Evolutionary conservation across 192 early-diverging fungal species (phyloP), one percentile per base, ranked within the genome.

Genomic region (Linnemannia hyalina): DNA sequence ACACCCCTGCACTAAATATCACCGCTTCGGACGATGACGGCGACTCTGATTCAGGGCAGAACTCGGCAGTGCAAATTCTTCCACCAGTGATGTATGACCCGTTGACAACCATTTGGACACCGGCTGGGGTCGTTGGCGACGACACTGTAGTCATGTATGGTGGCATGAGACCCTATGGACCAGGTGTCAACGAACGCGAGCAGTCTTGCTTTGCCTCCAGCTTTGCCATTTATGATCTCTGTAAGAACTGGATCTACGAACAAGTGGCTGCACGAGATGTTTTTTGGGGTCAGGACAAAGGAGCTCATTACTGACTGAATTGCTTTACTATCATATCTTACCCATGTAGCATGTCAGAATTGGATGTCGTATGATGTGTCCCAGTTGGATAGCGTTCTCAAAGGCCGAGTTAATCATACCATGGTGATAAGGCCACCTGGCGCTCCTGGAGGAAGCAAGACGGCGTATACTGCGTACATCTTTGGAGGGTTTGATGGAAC

Each of bases 401-500:
- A 44, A 16, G 70, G 70, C 46, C 57, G 84, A 71, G 84, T 75
- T 10, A 86, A 86, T 42, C 84, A 86, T 44, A 86, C 84, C 6
- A 86, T 86, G 84, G 40, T 81, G 3, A n/a, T 86, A 32, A 68
- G 79, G 44, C 84, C 84, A 1, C 84, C 84, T 42, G 84, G 84
- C 4, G 65, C 77, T 22, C 44, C 75, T 26, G 80, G 84, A 54
- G 84, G 79, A 0, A 86, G 71, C 42, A 80, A 75, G 63, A 86
- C 84, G 22, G 75, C 84, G 3, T 86, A 75, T 63, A 86, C 80
- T 7, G 80, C 80, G 3, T 86, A 81, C 47, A 73, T 86, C 29
- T 86, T 86, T 86, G 84, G 84, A n/a, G 84, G 84, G 22, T 81
- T 81, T 55, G 79, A 81, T 78, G 84, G 84, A 11, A 46, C 47